Percentiles rank a stretch among this genome's conserved stretches.
Evolutionary conservation across 495 filamentous ascomycete species (phyloP).

Genomic region (Podospora anserina): DNA sequence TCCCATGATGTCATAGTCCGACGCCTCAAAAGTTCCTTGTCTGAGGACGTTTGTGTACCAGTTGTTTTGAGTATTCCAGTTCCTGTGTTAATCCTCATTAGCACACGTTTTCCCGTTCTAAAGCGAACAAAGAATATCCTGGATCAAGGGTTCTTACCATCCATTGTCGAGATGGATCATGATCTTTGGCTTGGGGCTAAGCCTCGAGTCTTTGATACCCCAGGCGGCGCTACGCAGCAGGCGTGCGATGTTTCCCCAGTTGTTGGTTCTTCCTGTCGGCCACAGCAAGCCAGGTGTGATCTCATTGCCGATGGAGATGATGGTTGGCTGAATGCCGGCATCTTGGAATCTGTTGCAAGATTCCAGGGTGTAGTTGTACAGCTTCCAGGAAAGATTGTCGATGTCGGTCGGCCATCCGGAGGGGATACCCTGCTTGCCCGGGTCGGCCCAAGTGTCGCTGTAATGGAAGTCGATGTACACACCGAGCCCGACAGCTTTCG

Average conservation of each 20-base stretch:
- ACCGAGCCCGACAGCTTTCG: conserved; percentile 59
- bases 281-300: conserved; percentile 62
- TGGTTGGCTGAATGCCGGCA: conserved; percentile 52
- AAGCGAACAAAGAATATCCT: background rate
- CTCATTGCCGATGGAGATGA: conserved; percentile 69
- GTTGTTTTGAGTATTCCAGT: conserved; percentile 59
- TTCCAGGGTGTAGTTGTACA: conserved; percentile 64
- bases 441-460: conserved; percentile 61
- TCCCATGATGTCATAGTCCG: conserved; percentile 67
- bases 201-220: conserved; percentile 59
- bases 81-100: conserved; percentile 27
- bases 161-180: conserved; percentile 70
- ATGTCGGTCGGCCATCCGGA: conserved; percentile 60
- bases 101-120: background rate
- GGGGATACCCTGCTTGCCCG: conserved; percentile 50
- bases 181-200: conserved; percentile 56
- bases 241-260: conserved; percentile 56
- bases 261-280: conserved; percentile 54
- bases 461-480: conserved; percentile 71
- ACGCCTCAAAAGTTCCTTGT: conserved; percentile 47
- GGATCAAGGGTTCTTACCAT: conserved; percentile 37
- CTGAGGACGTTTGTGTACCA: conserved; percentile 59
- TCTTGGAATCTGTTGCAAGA: conserved; percentile 58
- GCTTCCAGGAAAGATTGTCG: conserved; percentile 54
- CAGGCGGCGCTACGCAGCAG: conserved; percentile 60